Base-by-base conservation (phyloP, 2,329 filamentous ascomycete species). In the Xylariaceae sp. region DNA sequence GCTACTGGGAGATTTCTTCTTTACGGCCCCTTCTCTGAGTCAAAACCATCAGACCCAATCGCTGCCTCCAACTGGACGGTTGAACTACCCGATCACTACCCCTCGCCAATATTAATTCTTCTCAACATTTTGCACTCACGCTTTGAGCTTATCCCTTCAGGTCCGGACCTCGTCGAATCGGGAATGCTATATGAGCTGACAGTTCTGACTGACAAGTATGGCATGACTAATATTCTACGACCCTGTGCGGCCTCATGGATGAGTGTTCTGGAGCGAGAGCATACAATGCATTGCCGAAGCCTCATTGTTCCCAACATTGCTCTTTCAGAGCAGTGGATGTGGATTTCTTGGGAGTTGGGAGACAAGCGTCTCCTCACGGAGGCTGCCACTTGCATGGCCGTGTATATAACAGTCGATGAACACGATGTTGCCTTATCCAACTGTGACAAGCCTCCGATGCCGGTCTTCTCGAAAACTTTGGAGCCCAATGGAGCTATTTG, bases 81-180 rank as follows among this genome's bases (percentile, higher is more conserved):
- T 5, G 40, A 47, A 6, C 52, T 66, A 17, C 63, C 63, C 8
- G 62, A 64, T 14, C 63, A 65, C 37, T 45, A 61, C 7, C 55
- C 63, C 4, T 49, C 48, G 23, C 53, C 61, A 0, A 56, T 64
- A 52, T 38, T 51, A 6, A 54, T 56, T 16, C 29, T 66, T 16
- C 42, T 66, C 12, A 56, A 60, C 40, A 64, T 66, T 10, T 55
- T 64, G 10, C 64, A 66, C 25, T 46, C 55, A 11, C 12, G 16
- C 7, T 32, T 32, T 8, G 27, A 16, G 16, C 7, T 32, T 12
- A 4, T 16, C 12, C 27, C 27, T 12, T 3, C 27, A 12, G 8
- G 8, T 29, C 8, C 8, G 8, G 14, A 8, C 25, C 8, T 14
- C 14, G 16, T 32, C 27, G 27, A 32, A 5, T 12, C 12, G 27